A percentile compares a stretch with the other conserved stretches of the same genome.
Evolutionary conservation across 169 alveolate genomes (phyloP).

Genomic region (Cryptosporidium canis): DNA sequence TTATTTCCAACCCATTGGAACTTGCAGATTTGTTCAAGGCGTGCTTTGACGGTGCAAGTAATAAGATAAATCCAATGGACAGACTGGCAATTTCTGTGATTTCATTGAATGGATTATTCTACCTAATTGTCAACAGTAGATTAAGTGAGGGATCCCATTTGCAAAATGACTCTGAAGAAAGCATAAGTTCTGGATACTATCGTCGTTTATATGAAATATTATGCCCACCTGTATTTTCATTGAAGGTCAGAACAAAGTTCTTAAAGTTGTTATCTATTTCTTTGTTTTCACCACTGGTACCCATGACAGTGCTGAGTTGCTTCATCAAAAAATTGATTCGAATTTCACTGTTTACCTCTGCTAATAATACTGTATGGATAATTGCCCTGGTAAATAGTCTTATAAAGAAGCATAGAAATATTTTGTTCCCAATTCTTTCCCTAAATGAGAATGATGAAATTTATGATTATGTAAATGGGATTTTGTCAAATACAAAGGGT

Average conservation of each 20-base stretch:
- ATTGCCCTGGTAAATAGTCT: slow-evolving; percentile 29
- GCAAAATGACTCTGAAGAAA: slow-evolving; percentile 1
- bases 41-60: slow-evolving; percentile 22
- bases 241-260: slow-evolving; percentile 13
- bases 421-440: slow-evolving; percentile 23
- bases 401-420: slow-evolving; percentile 32
- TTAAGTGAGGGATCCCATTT: slow-evolving; percentile 9
- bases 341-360: slow-evolving; percentile 38
- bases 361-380: slow-evolving; percentile 16
- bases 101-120: slow-evolving; percentile 41
- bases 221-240: slow-evolving; percentile 23
- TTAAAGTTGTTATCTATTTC: slow-evolving; percentile 34
- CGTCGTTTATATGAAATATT: slow-evolving; percentile 40
- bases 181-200: slow-evolving; percentile 59
- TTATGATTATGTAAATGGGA: neutral
- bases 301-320: slow-evolving; percentile 29
- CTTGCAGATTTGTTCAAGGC: slow-evolving; percentile 40
- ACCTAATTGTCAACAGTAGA: slow-evolving; percentile 38
- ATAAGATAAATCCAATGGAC: neutral
- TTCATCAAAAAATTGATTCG: slow-evolving; percentile 55
- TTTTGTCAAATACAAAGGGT: slow-evolving; percentile 8
- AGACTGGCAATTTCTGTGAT: slow-evolving; percentile 26
- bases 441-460: slow-evolving; percentile 21
- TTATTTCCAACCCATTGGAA: slow-evolving; percentile 53
- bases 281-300: slow-evolving; percentile 45